Conservation (phyloP, 2,329 filamentous ascomycete species). For the Calonectria crousiana region DNA sequence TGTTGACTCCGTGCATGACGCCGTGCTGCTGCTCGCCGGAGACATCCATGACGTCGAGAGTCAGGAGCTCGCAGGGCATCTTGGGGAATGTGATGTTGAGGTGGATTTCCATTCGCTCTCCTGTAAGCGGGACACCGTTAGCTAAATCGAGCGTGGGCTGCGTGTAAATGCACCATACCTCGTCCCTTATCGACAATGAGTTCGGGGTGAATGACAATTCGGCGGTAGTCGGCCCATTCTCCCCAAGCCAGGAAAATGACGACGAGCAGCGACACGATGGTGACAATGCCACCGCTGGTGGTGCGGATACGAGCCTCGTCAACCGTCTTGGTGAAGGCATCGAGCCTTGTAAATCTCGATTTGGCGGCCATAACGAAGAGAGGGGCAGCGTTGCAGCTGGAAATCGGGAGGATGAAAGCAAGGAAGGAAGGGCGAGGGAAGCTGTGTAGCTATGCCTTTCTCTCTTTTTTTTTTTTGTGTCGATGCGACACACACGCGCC, state of each 20-base stretch:
- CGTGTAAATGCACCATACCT: slow-evolving; percentile 67
- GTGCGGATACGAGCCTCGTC: slow-evolving; percentile 97
- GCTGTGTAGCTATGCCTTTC: background rate
- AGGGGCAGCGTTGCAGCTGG: slow-evolving; percentile 4
- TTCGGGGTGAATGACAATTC: slow-evolving; percentile 89
- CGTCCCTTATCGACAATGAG: slow-evolving; percentile 95
- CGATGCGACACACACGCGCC: slow-evolving; percentile 21
- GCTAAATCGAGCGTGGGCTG: slow-evolving; percentile 23
- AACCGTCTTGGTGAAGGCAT: slow-evolving; percentile 99
- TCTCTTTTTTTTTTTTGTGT: background rate
- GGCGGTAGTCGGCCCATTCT: slow-evolving; percentile 95
- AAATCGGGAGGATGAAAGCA: background rate
- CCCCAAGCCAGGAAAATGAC: slow-evolving; percentile 92
- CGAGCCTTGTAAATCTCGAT: slow-evolving; percentile 94
- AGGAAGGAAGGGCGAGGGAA: background rate
- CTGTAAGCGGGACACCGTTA: slow-evolving; percentile 56
- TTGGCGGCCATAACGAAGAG: slow-evolving; percentile 79
- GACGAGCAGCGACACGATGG: slow-evolving; percentile 88
- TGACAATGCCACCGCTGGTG: slow-evolving; percentile 94
- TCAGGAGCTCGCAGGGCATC: slow-evolving; percentile 94
- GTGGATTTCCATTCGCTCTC: slow-evolving; percentile 99
- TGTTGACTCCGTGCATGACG: slow-evolving; percentile 91
- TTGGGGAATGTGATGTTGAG: slow-evolving; percentile 96
- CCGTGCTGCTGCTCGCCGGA: slow-evolving; percentile 97
- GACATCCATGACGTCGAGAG: slow-evolving; percentile 99